Evolutionary conservation across 164 flowering plant genomes (phyloP), one percentile per base, ranked within the genome.

Genomic region (Magnolia changhungtana): DNA sequence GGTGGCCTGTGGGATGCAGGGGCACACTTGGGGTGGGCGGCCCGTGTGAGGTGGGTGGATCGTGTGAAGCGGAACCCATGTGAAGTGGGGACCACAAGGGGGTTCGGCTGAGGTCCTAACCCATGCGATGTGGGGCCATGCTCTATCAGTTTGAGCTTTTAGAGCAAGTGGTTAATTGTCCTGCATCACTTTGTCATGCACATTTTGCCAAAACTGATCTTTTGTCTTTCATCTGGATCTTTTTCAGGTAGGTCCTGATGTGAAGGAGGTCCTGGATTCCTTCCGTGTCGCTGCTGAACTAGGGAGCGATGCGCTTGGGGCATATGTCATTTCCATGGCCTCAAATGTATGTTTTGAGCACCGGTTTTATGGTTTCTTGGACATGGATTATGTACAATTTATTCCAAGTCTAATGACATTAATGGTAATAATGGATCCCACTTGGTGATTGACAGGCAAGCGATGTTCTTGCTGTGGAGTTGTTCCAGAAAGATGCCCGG

Each of bases 401-500:
- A n/a, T 21, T 65, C 66, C 68, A 65, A 65, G 24, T 65, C 68
- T 23, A 21, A 65, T 65, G 16, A 37, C 21, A 11, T 29, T 14
- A 1, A 24, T 65, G 21, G 21, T n/a, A 16, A 63, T 63, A 2
- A 29, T 24, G 21, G 37, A 24, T 63, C 65, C 19, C 21, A 63
- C 45, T n/a, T 74, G 70, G 63, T 70, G 23, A 69, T 29, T 78
- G 74, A 73, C 91, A 95, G 98, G 97, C 98, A 49, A 93, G 98
- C 82, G 99, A 95, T 86, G 97, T 95, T 75, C 92, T 95, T 66
- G 98, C 98, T 49, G 98, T 95, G 73, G 98, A 93, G 88, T 95
- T 95, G 72, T 75, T 95, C 77, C 97, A 93, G 84, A 95, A 95
- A 81, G 98, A 95, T 89, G 92, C 99, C 29, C 85, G 91, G 71